These are phyloP conservation scores for Lentinula guzmanii DNA, from an alignment of 768 basidiomycete species.

Conservation along the genomic window DNA sequence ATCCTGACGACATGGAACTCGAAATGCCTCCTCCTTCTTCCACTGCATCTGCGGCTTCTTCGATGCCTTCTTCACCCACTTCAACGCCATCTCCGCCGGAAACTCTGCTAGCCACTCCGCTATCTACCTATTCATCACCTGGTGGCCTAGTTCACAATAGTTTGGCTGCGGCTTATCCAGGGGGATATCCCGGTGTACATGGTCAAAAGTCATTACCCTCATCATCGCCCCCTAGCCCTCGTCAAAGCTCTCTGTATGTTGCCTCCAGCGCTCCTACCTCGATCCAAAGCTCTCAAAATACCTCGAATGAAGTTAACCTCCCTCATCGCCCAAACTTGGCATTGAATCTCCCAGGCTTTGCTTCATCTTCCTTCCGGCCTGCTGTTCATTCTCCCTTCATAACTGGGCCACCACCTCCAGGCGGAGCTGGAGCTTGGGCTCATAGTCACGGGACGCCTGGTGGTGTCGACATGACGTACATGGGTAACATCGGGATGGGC, in stretches of 20 bases:
- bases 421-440: background rate
- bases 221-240: background rate
- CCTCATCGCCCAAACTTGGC: background rate
- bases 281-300: background rate
- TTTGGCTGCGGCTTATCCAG: constrained; percentile 6
- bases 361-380: background rate
- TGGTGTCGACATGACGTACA: constrained; percentile 6
- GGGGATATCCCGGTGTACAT: background rate
- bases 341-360: constrained; percentile 1
- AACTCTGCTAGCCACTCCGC: constrained; percentile 46
- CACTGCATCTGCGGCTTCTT: constrained; percentile 22
- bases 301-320: background rate
- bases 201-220: background rate
- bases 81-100: constrained; percentile 36
- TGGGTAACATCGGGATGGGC: constrained; percentile 33
- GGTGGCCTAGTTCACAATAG: constrained; percentile 14
- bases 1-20: constrained; percentile 80
- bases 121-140: constrained; percentile 37
- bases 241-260: background rate
- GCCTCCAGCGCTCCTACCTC: background rate
- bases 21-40: constrained; percentile 36
- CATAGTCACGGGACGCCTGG: constrained; percentile 2
- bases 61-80: constrained; percentile 36
- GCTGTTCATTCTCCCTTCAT: constrained; percentile 1
- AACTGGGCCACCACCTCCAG: background rate